Percentiles rank a stretch among this genome's conserved stretches.
Evolutionary conservation across 768 basidiomycete species (phyloP).

Genomic region (Suillus subalutaceus): DNA sequence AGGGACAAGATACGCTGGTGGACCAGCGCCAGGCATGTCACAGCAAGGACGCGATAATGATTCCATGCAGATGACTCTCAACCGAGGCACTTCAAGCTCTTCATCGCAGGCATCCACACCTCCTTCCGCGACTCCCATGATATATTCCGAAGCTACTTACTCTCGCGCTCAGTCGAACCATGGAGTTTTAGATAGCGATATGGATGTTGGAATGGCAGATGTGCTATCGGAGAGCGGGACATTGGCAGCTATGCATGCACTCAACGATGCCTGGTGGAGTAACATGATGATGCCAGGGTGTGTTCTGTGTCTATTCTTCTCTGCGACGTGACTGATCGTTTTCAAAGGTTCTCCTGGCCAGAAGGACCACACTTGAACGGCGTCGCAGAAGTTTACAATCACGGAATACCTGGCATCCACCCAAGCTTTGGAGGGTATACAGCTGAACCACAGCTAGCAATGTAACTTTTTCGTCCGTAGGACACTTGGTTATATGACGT

Average conservation of each 20-base stretch:
- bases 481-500: not conserved
- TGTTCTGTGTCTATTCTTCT: constrained; percentile 14
- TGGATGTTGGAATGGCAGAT: constrained; percentile 30
- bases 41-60: constrained; percentile 23
- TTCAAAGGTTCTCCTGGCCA: constrained; percentile 35
- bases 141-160: constrained; percentile 46
- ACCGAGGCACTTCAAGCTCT: not conserved
- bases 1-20: constrained; percentile 23
- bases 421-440: constrained; percentile 24
- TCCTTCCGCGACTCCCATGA: constrained; percentile 1
- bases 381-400: constrained; percentile 20
- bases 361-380: constrained; percentile 29
- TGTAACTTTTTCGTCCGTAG: constrained; percentile 13
- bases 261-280: constrained; percentile 75
- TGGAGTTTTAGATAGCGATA: not conserved
- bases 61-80: constrained; percentile 36
- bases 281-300: constrained; percentile 89
- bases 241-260: constrained; percentile 71
- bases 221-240: constrained; percentile 49
- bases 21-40: constrained; percentile 17
- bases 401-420: constrained; percentile 22
- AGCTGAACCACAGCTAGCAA: constrained; percentile 29
- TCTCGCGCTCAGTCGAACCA: constrained; percentile 36
- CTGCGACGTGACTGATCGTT: not conserved
- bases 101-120: not conserved